Percentiles rank a stretch among this genome's conserved stretches.
phyloP scores from a whole-genome alignment of 2,329 filamentous ascomycete species.

The Metarhizium sp. region DNA sequence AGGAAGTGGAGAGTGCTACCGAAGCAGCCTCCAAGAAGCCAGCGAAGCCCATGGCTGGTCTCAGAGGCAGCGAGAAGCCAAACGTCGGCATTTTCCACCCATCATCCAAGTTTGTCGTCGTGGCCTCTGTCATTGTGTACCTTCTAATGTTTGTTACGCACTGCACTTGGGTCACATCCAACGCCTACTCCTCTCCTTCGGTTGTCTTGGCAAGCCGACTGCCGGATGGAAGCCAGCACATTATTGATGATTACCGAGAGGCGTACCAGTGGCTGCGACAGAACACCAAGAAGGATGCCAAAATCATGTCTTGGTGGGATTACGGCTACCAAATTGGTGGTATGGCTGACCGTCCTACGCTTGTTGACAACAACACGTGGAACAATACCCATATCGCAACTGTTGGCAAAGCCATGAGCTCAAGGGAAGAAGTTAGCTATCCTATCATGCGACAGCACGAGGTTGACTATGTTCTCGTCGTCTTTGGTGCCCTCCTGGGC shows the following conservation, averaged over 20 bases:
- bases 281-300: conserved; percentile 89
- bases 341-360: conserved; percentile 93
- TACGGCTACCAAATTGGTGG: conserved; percentile 99
- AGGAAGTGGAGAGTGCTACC: conserved; percentile 31
- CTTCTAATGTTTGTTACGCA: conserved; percentile 90
- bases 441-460: conserved; percentile 97
- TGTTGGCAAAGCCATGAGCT: conserved; percentile 98
- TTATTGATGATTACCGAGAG: conserved; percentile 98
- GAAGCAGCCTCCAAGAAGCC: conserved; percentile 51
- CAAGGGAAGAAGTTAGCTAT: conserved; percentile 94
- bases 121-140: conserved; percentile 64
- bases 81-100: conserved; percentile 75
- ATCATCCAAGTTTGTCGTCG: conserved; percentile 71
- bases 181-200: conserved; percentile 96
- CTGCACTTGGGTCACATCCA: conserved; percentile 99
- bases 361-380: conserved; percentile 99
- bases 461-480: conserved; percentile 96
- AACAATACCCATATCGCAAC: conserved; percentile 99
- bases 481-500: conserved; percentile 90
- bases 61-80: conserved; percentile 64
- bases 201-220: conserved; percentile 88
- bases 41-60: conserved; percentile 35
- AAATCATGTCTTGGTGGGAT: conserved; percentile 99
- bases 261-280: conserved; percentile 99
- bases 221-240: conserved; percentile 92